Evolutionary conservation across 2,329 filamentous ascomycete genomes (phyloP), one percentile per base, ranked within the genome.

Genomic region (Ophiocordyceps unilateralis): DNA sequence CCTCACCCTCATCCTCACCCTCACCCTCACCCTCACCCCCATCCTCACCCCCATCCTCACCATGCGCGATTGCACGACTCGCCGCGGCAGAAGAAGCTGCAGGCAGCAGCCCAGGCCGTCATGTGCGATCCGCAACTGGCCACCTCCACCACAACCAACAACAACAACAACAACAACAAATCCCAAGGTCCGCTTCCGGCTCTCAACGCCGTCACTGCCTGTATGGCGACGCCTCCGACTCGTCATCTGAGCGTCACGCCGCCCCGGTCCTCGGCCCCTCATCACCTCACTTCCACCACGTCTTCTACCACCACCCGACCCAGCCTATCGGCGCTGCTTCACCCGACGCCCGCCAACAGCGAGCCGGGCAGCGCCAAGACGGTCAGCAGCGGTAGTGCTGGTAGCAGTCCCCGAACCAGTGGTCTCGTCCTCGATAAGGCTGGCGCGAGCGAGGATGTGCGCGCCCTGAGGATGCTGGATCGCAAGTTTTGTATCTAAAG

Each of bases 381-480:
- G 23, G 63, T 49, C 39, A 63, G 53, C 52, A 63, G 49, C 40
- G 58, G 58, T 48, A 67, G 67, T 50, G 64, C 61, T 8, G 55
- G 55, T 48, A 73, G 68, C 49, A 62, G 57, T 42, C 57, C 58
- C 7, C 55, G 58, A 41, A 45, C 51, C 19, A 52, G 45, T 30
- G 53, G 47, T 20, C 42, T 53, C 15, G 52, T 50, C 17, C 48
- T 50, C 9, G 59, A 62, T 41, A 57, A 58, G 45, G 51, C 53
- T 22, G 70, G 67, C 5, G 75, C 73, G 41, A 63, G 69, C 17
- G 79, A 83, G 55, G 81, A 84, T 49, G 70, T 70, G 47, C 67
- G 78, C 49, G 78, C 78, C 2, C 58, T 84, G 39, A 69, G 76
- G 48, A 76, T 82, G 54, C 62, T 85, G 41, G 76, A 85, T 57